Evolutionary conservation across 2,329 filamentous ascomycete genomes (phyloP).

Genomic region (Clonostachys rhizophaga): DNA sequence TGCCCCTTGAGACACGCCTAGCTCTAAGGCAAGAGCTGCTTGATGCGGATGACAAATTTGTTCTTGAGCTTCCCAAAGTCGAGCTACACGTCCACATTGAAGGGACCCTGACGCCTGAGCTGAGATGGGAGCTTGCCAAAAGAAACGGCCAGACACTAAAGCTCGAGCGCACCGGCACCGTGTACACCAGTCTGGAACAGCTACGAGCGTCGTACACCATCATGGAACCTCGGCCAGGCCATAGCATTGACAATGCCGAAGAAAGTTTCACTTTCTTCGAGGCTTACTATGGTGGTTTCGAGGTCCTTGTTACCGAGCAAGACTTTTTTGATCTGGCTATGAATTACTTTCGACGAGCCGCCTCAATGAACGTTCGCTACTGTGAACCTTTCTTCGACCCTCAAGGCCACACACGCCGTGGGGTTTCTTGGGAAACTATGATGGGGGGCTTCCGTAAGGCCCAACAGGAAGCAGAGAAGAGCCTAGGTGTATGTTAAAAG

Average conservation of each 20-base stretch:
- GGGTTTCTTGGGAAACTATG: conserved; percentile 55
- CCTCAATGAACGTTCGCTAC: conserved; percentile 59
- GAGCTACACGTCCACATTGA: conserved; percentile 77
- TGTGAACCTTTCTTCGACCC: conserved; percentile 76
- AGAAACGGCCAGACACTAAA: conserved; percentile 50
- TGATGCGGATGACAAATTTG: conserved; percentile 27
- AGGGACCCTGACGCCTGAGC: conserved; percentile 61
- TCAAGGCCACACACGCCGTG: conserved; percentile 62
- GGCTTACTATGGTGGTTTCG: conserved; percentile 73
- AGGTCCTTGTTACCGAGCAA: conserved; percentile 54
- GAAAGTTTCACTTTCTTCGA: conserved; percentile 49
- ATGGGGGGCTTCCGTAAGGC: conserved; percentile 56
- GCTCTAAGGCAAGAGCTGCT: neutral
- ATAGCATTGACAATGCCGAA: conserved; percentile 13
- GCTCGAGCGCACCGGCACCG: conserved; percentile 24
- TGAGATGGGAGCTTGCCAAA: conserved; percentile 62
- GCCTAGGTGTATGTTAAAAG: conserved; percentile 48
- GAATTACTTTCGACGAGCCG: conserved; percentile 61
- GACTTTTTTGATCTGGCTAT: conserved; percentile 69
- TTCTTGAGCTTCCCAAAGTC: conserved; percentile 67
- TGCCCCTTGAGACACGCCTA: conserved; percentile 1
- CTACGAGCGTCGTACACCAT: conserved; percentile 8
- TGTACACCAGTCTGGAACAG: neutral
- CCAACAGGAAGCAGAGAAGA: conserved; percentile 49
- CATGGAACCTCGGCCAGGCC: conserved; percentile 1